Evolutionary conservation across 176 grass and related monocot genomes (phyloP).

Genomic region (Carex myosuroides): DNA sequence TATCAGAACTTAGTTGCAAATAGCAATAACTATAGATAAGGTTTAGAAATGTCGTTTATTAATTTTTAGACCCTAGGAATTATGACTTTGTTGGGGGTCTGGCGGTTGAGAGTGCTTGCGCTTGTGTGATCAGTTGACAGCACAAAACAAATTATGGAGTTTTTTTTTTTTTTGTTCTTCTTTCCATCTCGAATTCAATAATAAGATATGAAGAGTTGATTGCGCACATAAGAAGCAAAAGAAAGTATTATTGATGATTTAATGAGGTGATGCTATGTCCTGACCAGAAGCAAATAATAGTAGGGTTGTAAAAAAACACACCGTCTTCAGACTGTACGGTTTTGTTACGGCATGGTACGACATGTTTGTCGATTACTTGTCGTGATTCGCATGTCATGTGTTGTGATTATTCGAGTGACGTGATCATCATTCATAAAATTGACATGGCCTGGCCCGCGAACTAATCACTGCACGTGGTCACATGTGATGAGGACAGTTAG

Average conservation of each 20-base stretch:
- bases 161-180: background rate
- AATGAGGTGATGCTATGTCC: background rate
- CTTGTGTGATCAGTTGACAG: background rate
- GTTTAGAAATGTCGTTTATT: background rate
- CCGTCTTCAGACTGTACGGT: too few species aligned
- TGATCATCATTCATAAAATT: too few species aligned
- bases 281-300: background rate
- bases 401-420: too few species aligned
- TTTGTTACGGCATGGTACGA: too few species aligned
- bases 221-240: too few species aligned
- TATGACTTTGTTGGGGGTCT: background rate
- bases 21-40: background rate
- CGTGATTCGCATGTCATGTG: too few species aligned
- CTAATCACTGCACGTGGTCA: too few species aligned
- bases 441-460: too few species aligned
- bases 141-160: background rate
- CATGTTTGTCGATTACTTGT: too few species aligned
- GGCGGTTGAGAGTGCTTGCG: background rate
- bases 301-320: too few species aligned
- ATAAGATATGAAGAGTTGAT: background rate
- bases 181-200: background rate
- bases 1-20: background rate
- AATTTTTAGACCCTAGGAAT: background rate
- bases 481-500: too few species aligned
- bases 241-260: background rate